Base-by-base conservation (phyloP, 2,329 filamentous ascomycete species). In the Fusarium palustre region DNA sequence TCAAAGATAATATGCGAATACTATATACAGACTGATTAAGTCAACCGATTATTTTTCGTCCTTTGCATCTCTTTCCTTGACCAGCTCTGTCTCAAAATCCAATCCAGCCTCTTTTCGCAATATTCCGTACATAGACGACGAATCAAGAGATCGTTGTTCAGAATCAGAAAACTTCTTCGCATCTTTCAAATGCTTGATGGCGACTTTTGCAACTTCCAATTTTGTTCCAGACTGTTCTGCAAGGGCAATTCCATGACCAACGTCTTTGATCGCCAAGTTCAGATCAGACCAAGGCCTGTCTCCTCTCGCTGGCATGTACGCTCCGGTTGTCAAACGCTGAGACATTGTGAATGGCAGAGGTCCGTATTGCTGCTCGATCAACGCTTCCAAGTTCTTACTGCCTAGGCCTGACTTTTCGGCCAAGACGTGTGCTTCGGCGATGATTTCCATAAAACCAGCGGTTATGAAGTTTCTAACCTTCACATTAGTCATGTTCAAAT, bases 241-340 rank as follows among this genome's bases (percentile, higher is more conserved):
- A 30, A 81, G 78, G 8, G 74, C 74, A 15, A 86, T 79, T 0
- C 83, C 85, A 68, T 86, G 82, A 0, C 81, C 79, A 0, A 86
- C 84, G 67, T 87, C 85, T 60, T 87, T 86, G 10, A 87, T 78
- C 0, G 83, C 85, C 5, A 87, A 74, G 24, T 81, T 79, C 5
- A 87, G 60, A 38, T 83, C 84, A 1, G 83, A 86, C 78, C 79
- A 82, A 3, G 84, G 84, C 30, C 76, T 70, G 28, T 80, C 71
- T 0, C 71, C 79, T 8, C 53, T 56, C 0, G 70, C 71, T 2
- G 80, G 81, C 64, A 78, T 75, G 50, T 81, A 82, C 11, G 79
- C 78, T 5, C 80, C 80, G 0, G 77, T 77, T 0, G 79, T 82
- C 25, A 82, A 71, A 1, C 80, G 68, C 38, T 76, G 74, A 2